Conservation (phyloP, 2,329 filamentous ascomycete species). For the Xylariaceae sp. region DNA sequence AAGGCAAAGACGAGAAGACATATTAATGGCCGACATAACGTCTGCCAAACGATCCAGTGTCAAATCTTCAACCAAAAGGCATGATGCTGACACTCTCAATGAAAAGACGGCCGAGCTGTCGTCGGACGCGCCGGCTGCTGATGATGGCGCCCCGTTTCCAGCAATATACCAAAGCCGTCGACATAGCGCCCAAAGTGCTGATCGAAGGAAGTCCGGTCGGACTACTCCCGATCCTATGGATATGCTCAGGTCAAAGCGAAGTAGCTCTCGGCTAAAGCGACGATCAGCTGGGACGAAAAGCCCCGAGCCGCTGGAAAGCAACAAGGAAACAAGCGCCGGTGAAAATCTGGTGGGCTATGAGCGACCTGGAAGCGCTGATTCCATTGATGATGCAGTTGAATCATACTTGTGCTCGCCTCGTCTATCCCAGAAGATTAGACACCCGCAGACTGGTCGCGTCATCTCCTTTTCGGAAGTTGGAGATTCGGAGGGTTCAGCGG, state of each 20-base stretch:
- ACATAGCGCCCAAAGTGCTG: slow-evolving; percentile 46
- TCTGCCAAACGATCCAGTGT: slow-evolving; percentile 22
- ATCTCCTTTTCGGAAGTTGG: slow-evolving; percentile 98
- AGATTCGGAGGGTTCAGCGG: slow-evolving; percentile 83
- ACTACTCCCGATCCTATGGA: slow-evolving; percentile 48
- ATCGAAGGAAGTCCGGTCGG: slow-evolving; percentile 47
- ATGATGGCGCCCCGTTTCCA: slow-evolving; percentile 69
- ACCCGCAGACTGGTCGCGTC: slow-evolving; percentile 79
- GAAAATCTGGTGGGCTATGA: slow-evolving; percentile 59
- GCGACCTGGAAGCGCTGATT: slow-evolving; percentile 75
- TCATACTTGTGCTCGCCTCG: slow-evolving; percentile 80
- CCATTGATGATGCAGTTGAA: slow-evolving; percentile 83
- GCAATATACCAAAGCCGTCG: slow-evolving; percentile 61
- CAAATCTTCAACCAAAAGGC: slow-evolving; percentile 18
- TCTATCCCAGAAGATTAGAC: slow-evolving; percentile 81
- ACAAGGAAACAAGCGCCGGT: slow-evolving; percentile 30
- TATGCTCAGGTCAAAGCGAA: slow-evolving; percentile 48
- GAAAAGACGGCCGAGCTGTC: slow-evolving; percentile 24
- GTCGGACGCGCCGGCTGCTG: slow-evolving; percentile 35
- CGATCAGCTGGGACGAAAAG: slow-evolving; percentile 48
- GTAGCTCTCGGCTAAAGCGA: slow-evolving; percentile 57
- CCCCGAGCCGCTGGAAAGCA: slow-evolving; percentile 27
- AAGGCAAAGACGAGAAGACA: slow-evolving; percentile 28
- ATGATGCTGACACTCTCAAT: slow-evolving; percentile 22
- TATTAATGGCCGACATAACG: slow-evolving; percentile 30